Evolutionary conservation across 345 rosid genomes (phyloP).

Genomic region (Clarkia xantiana): DNA sequence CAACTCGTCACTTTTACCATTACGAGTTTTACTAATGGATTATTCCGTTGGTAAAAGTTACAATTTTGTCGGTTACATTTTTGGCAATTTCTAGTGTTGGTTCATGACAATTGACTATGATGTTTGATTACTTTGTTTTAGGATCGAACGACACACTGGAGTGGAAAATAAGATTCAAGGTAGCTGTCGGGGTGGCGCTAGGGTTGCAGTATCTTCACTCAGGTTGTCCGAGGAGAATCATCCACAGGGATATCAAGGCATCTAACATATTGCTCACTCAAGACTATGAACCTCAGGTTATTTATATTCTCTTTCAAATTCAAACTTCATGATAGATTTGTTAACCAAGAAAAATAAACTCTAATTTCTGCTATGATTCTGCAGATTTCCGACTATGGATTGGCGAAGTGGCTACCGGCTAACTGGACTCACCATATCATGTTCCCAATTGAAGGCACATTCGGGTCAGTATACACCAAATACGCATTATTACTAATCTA

Average conservation of each 20-base stretch:
- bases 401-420: constrained; percentile 96
- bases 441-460: constrained; percentile 91
- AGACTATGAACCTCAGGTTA: constrained; percentile 74
- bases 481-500: too few relatives aligned
- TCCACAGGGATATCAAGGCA: constrained; percentile 88
- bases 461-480: constrained; percentile 39
- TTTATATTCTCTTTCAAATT: neutral
- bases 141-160: constrained; percentile 38
- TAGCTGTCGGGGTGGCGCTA: constrained; percentile 64
- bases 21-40: neutral
- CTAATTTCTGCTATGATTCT: neutral
- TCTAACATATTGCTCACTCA: constrained; percentile 68
- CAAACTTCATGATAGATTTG: too few relatives aligned
- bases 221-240: constrained; percentile 69
- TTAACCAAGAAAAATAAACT: too few relatives aligned
- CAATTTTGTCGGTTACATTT: too few relatives aligned
- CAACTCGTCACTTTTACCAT: neutral
- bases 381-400: constrained; percentile 71
- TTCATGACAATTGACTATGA: too few relatives aligned
- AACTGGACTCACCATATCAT: constrained; percentile 80
- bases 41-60: too few relatives aligned
- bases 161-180: constrained; percentile 67
- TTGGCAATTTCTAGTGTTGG: too few relatives aligned
- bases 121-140: constrained; percentile 16
- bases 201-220: constrained; percentile 80